A percentile compares a stretch with the other conserved stretches of the same genome.
phyloP scores from a whole-genome alignment of 345 rosid species.

The Salix purpurea region DNA sequence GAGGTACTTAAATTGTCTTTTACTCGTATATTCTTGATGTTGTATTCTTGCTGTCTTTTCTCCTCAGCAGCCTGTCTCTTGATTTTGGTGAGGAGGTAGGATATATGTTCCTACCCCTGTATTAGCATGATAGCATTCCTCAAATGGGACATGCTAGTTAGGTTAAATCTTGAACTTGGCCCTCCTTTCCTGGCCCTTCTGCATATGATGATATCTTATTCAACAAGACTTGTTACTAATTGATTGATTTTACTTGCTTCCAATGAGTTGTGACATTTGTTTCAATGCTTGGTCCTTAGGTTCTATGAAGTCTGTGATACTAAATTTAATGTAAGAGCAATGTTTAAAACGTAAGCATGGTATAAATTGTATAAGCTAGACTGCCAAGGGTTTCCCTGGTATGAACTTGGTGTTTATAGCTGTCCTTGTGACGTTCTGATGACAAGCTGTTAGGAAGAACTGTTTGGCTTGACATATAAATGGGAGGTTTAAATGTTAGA shows the following conservation, averaged over 20 bases:
- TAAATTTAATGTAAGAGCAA: too few relatives aligned
- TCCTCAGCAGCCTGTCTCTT: background rate
- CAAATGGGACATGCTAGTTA: background rate
- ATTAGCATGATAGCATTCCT: background rate
- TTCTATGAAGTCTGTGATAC: background rate
- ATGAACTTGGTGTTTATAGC: background rate
- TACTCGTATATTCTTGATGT: background rate
- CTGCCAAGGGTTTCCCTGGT: background rate
- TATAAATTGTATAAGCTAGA: background rate
- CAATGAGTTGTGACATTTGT: background rate
- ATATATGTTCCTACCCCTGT: background rate
- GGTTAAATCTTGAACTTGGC: background rate
- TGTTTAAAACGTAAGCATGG: background rate
- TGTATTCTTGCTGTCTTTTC: background rate
- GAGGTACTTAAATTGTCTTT: slow-evolving; percentile 12
- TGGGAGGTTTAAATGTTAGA: too few relatives aligned
- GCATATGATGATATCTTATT: background rate
- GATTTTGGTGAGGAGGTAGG: background rate
- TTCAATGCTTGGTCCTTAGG: background rate
- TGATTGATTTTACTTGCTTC: background rate
- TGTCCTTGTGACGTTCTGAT: too few relatives aligned
- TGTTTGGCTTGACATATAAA: too few relatives aligned
- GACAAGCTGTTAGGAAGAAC: too few relatives aligned
- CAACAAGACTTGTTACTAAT: background rate
- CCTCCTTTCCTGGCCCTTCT: background rate